Evolutionary conservation across 768 basidiomycete species (phyloP).

Genomic region (Mycena pura): DNA sequence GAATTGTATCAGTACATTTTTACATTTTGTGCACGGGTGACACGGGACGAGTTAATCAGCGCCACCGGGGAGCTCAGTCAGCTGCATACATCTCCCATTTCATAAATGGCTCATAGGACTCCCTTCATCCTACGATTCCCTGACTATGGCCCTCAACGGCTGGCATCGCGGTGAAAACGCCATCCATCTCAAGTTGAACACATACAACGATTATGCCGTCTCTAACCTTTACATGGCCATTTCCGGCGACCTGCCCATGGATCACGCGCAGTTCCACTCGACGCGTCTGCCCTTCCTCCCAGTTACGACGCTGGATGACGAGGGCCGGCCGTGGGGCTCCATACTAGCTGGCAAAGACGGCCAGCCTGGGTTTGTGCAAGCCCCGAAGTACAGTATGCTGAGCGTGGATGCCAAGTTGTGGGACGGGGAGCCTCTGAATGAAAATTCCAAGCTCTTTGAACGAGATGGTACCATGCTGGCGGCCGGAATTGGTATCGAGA

Average conservation of each 20-base stretch:
- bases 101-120: conserved; percentile 1
- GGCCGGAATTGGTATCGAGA: conserved; percentile 67
- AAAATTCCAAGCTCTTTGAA: conserved; percentile 37
- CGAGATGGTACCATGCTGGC: conserved; percentile 41
- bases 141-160: conserved; percentile 41
- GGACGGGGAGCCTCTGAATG: conserved; percentile 61
- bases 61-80: not conserved
- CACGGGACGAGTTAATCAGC: no score
- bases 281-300: conserved; percentile 61
- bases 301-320: conserved; percentile 57
- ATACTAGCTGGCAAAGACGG: conserved; percentile 56
- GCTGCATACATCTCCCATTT: not conserved
- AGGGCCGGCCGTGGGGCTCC: conserved; percentile 64
- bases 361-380: conserved; percentile 51
- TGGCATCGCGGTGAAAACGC: conserved; percentile 61
- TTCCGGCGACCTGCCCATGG: conserved; percentile 51
- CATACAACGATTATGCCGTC: conserved; percentile 40
- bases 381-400: conserved; percentile 44
- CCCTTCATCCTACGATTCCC: not conserved
- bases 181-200: conserved; percentile 56
- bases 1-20: no score
- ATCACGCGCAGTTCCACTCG: conserved; percentile 58
- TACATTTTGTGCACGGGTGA: no score
- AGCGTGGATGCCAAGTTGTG: conserved; percentile 50
- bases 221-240: conserved; percentile 48